phyloP scores from a whole-genome alignment of 495 filamentous ascomycete genomes.

The Halenospora varia region DNA sequence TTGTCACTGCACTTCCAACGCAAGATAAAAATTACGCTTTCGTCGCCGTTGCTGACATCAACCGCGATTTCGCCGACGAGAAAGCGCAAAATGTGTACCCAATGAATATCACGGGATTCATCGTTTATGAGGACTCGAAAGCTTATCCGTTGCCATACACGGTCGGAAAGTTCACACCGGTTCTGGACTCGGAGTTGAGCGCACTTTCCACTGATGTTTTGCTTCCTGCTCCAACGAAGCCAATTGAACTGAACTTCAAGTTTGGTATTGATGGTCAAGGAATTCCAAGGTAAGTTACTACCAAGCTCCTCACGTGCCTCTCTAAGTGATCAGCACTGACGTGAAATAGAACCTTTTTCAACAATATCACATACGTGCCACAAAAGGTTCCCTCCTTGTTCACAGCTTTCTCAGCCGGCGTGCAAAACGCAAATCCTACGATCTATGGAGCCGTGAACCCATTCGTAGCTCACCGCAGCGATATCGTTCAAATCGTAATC shows the following conservation, averaged over 20 bases:
- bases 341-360: conserved; percentile 78
- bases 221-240: conserved; percentile 43
- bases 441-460: conserved; percentile 70
- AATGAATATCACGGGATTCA: neutral
- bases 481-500: conserved; percentile 73
- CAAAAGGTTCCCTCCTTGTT: conserved; percentile 80
- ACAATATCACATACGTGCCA: conserved; percentile 65
- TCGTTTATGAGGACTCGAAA: conserved; percentile 49
- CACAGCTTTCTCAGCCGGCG: conserved; percentile 61
- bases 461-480: conserved; percentile 56
- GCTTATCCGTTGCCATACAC: conserved; percentile 42
- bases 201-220: conserved; percentile 50
- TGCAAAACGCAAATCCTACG: conserved; percentile 51
- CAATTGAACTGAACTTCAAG: conserved; percentile 53
- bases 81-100: neutral
- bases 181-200: conserved; percentile 60
- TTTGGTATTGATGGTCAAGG: conserved; percentile 56
- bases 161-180: conserved; percentile 50
- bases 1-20: conserved; percentile 33
- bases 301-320: no score
- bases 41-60: conserved; percentile 33
- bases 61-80: neutral
- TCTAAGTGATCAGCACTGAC: no score
- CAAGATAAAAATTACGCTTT: conserved; percentile 53
- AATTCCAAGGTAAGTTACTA: conserved; percentile 58